These are phyloP conservation scores for Irpex lacteus DNA, from an alignment of 1,284 basidiomycete species.

Conservation along the genomic window DNA sequence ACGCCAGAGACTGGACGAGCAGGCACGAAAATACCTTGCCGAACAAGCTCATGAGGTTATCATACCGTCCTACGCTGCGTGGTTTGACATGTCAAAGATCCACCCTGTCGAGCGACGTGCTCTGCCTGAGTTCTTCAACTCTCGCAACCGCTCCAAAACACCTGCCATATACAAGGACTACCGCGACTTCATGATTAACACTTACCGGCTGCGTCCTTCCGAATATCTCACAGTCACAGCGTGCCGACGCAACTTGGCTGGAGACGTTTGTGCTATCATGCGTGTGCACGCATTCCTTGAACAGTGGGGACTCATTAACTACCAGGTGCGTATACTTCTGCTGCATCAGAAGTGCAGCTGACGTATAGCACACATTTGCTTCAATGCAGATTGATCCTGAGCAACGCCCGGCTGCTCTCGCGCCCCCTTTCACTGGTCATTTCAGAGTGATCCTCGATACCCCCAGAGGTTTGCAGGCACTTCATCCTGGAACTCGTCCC, in stretches of 20 bases:
- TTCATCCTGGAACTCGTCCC: conserved; percentile 87
- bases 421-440: conserved; percentile 97
- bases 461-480: conserved; percentile 91
- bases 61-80: conserved; percentile 95
- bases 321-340: conserved; percentile 65
- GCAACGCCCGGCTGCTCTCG: conserved; percentile 89
- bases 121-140: conserved; percentile 98
- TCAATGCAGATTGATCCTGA: conserved; percentile 90
- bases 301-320: conserved; percentile 99
- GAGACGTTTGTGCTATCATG: conserved; percentile 99
- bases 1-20: conserved; percentile 75
- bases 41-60: conserved; percentile 97
- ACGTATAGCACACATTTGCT: conserved; percentile 18
- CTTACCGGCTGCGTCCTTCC: conserved; percentile 89
- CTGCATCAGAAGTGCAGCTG: background rate
- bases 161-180: conserved; percentile 99
- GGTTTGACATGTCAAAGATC: conserved; percentile 96
- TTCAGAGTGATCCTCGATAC: conserved; percentile 98
- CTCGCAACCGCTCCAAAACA: conserved; percentile 92
- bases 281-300: conserved; percentile 98
- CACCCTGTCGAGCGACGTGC: conserved; percentile 92
- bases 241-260: conserved; percentile 92
- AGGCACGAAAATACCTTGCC: conserved; percentile 91
- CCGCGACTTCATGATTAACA: conserved; percentile 99
- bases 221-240: conserved; percentile 99